Evolutionary conservation across 345 rosid species (phyloP).

Genomic region (Dimocarpus longan): DNA sequence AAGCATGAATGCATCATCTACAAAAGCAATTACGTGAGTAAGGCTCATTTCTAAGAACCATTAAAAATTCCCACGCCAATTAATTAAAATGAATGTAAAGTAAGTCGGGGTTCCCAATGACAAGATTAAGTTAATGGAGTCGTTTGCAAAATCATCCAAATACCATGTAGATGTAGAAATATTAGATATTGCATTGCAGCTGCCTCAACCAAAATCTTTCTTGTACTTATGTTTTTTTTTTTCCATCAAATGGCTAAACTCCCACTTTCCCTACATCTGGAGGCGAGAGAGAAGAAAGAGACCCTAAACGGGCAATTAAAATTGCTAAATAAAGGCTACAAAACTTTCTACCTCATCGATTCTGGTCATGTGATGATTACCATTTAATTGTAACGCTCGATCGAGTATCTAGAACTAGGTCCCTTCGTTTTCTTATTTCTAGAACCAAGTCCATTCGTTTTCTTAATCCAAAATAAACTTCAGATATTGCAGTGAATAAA

Average conservation of each 20-base stretch:
- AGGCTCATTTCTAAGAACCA: neutral
- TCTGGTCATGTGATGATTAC: neutral
- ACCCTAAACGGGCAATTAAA: too few relatives aligned
- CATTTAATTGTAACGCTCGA: neutral
- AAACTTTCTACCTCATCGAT: neutral
- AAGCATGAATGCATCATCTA: neutral
- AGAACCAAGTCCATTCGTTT: neutral
- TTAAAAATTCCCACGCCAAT: conserved; percentile 4
- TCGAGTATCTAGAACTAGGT: neutral
- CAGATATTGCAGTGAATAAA: neutral
- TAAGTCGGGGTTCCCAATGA: conserved; percentile 20
- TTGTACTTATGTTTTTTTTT: neutral
- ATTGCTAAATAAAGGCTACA: neutral
- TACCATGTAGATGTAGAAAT: neutral
- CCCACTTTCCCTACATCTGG: neutral
- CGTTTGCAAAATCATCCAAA: conserved; percentile 25
- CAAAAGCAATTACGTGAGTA: neutral
- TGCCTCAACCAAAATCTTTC: conserved; percentile 1
- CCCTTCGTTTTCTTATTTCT: neutral
- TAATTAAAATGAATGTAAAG: neutral
- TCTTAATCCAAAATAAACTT: neutral
- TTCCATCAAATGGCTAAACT: neutral
- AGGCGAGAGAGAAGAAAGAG: too few relatives aligned
- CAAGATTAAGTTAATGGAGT: conserved; percentile 33
- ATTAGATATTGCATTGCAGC: conserved; percentile 21